Base-by-base conservation (phyloP, 2,329 filamentous ascomycete genomes). In the Fusarium nisikadoi region DNA sequence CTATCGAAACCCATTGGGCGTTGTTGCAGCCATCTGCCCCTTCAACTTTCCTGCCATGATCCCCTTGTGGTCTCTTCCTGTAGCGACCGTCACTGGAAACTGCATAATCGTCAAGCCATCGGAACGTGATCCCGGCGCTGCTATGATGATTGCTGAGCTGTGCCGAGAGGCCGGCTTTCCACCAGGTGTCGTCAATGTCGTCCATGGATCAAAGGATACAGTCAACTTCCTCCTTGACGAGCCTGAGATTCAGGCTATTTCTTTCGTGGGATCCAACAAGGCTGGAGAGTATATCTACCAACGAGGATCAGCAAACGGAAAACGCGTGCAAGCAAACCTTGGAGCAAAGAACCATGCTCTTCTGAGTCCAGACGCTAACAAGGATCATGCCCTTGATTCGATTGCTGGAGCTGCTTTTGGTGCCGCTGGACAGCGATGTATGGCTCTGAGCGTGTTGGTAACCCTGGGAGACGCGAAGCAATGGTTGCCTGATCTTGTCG, bases 31-130 rank as follows among this genome's bases (percentile, higher is more conserved):
- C 25, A 94, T 94, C 65, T 94, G 92, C 83, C 92, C 92, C 2
- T 94, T 94, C 80, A 94, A 94, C 84, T 94, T 95, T 82, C 92
- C 93, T 29, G 93, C 93, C 70, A 94, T 95, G 93, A 94, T 95
- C 78, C 93, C 93, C 1, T 85, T 95, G 27, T 95, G 93, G 93
- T 93, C 88, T 65, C 92, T 95, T 62, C 93, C 93, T 12, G 90
- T 94, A 72, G 93, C 93, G 36, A 92, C 92, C 8, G 88, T 94
- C 25, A 93, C 91, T 8, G 93, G 93, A 60, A 95, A 95, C 84
- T 94, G 92, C 17, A 85, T 93, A 61, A 87, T 95, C 70, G 84
- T 95, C 75, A 95, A 95, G 86, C 92, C 92, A 2, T 94, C 92
- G 1, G 92, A 95, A 84, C 88, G 92, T 57, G 92, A 94, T 76